Conservation (phyloP, 2,329 filamentous ascomycete genomes). For the Alternaria sp. region DNA sequence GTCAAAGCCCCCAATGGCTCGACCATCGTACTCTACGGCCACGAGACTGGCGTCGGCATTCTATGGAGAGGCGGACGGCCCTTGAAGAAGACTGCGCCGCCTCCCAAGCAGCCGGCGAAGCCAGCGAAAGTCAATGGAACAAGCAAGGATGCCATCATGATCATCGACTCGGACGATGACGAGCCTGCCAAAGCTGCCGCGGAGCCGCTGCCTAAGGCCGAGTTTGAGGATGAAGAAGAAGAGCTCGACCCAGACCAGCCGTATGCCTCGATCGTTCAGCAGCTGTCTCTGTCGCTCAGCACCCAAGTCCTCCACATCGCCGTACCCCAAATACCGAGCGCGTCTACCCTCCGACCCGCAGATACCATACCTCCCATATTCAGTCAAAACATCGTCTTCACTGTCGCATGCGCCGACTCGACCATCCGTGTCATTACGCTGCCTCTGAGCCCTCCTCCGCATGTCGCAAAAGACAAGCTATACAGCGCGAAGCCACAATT, state of each 20-base stretch:
- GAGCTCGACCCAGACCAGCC: conserved; percentile 65
- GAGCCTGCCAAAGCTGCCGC: conserved; percentile 41
- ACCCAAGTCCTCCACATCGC: conserved; percentile 61
- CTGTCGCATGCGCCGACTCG: conserved; percentile 63
- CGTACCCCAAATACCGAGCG: conserved; percentile 51
- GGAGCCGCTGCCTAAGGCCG: conserved; percentile 37
- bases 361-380: conserved; percentile 56
- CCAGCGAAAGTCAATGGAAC: conserved; percentile 51
- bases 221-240: conserved; percentile 63
- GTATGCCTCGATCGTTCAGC: conserved; percentile 61
- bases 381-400: conserved; percentile 59
- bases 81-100: conserved; percentile 47
- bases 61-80: conserved; percentile 66
- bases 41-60: conserved; percentile 64
- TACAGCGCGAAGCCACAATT: conserved; percentile 32
- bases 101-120: conserved; percentile 39
- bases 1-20: conserved; percentile 66
- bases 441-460: conserved; percentile 61
- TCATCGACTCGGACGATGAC: conserved; percentile 65
- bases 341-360: conserved; percentile 38
- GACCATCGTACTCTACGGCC: conserved; percentile 65
- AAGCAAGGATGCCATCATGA: conserved; percentile 57
- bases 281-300: conserved; percentile 62
- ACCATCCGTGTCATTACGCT: conserved; percentile 62
- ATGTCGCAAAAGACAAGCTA: conserved; percentile 39